Conservation (phyloP, 768 basidiomycete genomes). For the Lactarius sanguifluus region DNA sequence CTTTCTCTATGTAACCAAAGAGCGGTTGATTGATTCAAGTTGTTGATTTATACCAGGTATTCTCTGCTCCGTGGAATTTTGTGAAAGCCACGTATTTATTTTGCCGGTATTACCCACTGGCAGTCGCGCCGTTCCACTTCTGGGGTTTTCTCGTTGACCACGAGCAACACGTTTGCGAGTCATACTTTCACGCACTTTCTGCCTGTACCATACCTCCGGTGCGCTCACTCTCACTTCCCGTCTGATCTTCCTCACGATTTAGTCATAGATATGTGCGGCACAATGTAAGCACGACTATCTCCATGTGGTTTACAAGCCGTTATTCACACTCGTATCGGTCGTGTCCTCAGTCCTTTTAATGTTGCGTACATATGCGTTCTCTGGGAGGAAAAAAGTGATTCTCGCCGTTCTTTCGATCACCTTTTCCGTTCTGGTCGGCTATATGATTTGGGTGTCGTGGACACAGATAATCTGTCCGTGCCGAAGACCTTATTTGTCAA, state of each 20-base stretch:
- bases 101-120: slow-evolving; percentile 25
- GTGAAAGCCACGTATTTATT: slow-evolving; percentile 24
- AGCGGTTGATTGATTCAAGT: neutral
- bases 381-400: slow-evolving; percentile 9
- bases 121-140: slow-evolving; percentile 20
- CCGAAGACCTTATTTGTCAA: neutral
- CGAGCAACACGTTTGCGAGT: neutral
- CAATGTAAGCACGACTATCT: slow-evolving; percentile 14
- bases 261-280: slow-evolving; percentile 10
- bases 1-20: too few relatives aligned
- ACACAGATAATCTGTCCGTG: neutral
- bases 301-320: neutral
- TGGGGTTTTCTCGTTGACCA: slow-evolving; percentile 23
- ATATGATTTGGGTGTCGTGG: slow-evolving; percentile 19
- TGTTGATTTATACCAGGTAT: slow-evolving; percentile 12
- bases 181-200: slow-evolving; percentile 17
- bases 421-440: slow-evolving; percentile 6
- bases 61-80: slow-evolving; percentile 17
- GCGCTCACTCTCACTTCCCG: neutral
- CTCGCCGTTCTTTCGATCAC: slow-evolving; percentile 10
- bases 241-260: neutral
- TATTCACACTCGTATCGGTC: neutral
- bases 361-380: slow-evolving; percentile 28
- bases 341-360: slow-evolving; percentile 22
- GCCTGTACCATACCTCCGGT: slow-evolving; percentile 17